A percentile compares a stretch with the other conserved stretches of the same genome.
Conservation (phyloP, 192 early-diverging fungal genomes). For the Coemansia sp. region DNA sequence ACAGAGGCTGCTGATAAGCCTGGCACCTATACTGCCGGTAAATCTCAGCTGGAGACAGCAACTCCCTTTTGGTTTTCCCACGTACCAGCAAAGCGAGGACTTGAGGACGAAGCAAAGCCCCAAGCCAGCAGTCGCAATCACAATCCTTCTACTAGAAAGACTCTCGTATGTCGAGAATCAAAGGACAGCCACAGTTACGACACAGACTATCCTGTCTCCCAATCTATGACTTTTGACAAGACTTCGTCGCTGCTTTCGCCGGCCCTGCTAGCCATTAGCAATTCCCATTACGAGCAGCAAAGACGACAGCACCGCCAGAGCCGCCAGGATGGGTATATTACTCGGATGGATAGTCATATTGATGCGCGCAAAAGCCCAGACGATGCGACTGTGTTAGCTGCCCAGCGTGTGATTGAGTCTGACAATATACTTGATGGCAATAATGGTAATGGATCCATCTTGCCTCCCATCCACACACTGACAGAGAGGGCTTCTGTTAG, state of each 20-base stretch:
- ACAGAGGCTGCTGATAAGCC: neutral
- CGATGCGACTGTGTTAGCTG: neutral
- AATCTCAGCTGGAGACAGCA: too few species aligned
- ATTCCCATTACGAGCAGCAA: constrained; percentile 39
- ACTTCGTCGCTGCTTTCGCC: constrained; percentile 24
- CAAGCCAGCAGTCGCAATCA: too few species aligned
- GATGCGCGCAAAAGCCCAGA: neutral
- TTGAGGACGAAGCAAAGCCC: too few species aligned
- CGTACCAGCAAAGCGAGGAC: too few species aligned
- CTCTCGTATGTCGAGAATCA: too few species aligned
- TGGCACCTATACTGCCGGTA: neutral
- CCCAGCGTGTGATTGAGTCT: neutral
- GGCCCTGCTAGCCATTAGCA: constrained; percentile 39
- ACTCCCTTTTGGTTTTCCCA: too few species aligned
- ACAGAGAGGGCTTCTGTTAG: neutral
- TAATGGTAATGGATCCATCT: neutral
- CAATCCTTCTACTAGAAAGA: too few species aligned
- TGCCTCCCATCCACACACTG: constrained; percentile 4
- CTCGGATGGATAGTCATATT: neutral
- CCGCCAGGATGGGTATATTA: neutral
- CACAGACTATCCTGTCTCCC: neutral
- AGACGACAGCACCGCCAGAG: constrained; percentile 2
- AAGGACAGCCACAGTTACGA: neutral
- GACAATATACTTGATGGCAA: neutral
- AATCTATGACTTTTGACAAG: neutral